Conservation (phyloP, 2,329 filamentous ascomycete species). For the Hymenoscyphus occultus region DNA sequence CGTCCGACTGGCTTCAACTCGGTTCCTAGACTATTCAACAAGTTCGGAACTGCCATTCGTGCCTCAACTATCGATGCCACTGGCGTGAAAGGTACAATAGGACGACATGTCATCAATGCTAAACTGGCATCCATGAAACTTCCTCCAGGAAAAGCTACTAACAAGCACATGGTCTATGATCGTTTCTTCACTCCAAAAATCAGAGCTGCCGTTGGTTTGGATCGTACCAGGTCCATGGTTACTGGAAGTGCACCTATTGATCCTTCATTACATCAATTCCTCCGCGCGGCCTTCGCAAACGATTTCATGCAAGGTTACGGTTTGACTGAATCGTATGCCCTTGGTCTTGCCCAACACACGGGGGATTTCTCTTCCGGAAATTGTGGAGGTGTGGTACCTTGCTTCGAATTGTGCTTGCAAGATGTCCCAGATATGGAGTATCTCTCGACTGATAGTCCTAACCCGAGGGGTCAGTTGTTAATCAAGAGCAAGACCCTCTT, state of each 20-base stretch:
- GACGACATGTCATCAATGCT: conserved; percentile 71
- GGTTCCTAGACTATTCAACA: conserved; percentile 88
- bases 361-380: conserved; percentile 76
- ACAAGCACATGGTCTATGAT: conserved; percentile 75
- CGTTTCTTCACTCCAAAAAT: conserved; percentile 91
- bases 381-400: conserved; percentile 70
- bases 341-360: conserved; percentile 64
- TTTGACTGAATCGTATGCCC: conserved; percentile 88
- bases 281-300: conserved; percentile 77
- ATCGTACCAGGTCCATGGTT: conserved; percentile 69
- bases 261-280: conserved; percentile 81
- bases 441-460: conserved; percentile 78
- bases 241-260: conserved; percentile 91
- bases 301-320: conserved; percentile 86
- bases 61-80: conserved; percentile 73
- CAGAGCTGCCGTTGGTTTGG: conserved; percentile 74
- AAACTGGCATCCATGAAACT: conserved; percentile 79
- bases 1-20: conserved; percentile 81
- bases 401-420: conserved; percentile 72
- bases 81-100: conserved; percentile 78
- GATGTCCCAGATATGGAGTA: conserved; percentile 96
- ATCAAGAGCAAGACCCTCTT: conserved; percentile 80
- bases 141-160: conserved; percentile 69
- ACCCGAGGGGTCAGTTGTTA: conserved; percentile 86
- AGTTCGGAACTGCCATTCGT: conserved; percentile 81